phyloP scores from a whole-genome alignment of 2,329 filamentous ascomycete genomes.

The Penicillium griseofulvum region DNA sequence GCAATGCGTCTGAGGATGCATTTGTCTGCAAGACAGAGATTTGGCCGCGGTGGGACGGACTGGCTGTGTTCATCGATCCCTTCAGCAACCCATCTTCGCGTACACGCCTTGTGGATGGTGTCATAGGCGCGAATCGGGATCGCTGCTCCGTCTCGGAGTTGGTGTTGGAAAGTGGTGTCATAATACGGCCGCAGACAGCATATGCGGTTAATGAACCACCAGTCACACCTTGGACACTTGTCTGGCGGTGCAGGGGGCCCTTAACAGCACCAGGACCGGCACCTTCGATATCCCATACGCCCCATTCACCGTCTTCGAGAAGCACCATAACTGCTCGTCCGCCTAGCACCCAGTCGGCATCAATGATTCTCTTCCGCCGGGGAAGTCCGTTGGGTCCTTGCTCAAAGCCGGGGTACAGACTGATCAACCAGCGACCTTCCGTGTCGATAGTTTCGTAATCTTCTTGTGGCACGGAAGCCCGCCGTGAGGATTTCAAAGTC shows the following conservation, averaged over 20 bases:
- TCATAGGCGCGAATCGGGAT: slow-evolving; percentile 46
- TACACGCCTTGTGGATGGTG: slow-evolving; percentile 47
- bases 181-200: slow-evolving; percentile 42
- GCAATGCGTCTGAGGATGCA: slow-evolving; percentile 33
- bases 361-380: slow-evolving; percentile 44
- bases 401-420: slow-evolving; percentile 44
- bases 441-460: slow-evolving; percentile 34
- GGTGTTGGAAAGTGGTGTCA: slow-evolving; percentile 27
- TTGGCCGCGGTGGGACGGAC: slow-evolving; percentile 38
- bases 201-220: slow-evolving; percentile 43
- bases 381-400: slow-evolving; percentile 27
- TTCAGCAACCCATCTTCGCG: slow-evolving; percentile 47
- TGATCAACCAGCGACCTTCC: slow-evolving; percentile 46
- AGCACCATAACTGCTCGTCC: slow-evolving; percentile 47
- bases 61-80: slow-evolving; percentile 31
- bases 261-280: slow-evolving; percentile 42
- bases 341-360: slow-evolving; percentile 47
- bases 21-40: slow-evolving; percentile 43
- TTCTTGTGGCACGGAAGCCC: slow-evolving; percentile 30
- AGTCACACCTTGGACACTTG: slow-evolving; percentile 39
- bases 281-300: slow-evolving; percentile 50
- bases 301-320: slow-evolving; percentile 49
- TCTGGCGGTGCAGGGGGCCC: slow-evolving; percentile 39
- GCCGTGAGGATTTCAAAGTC: slow-evolving; percentile 24
- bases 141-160: slow-evolving; percentile 31